Evolutionary conservation across 2,329 filamentous ascomycete species (phyloP).

Genomic region (Colletotrichum theobromicola): DNA sequence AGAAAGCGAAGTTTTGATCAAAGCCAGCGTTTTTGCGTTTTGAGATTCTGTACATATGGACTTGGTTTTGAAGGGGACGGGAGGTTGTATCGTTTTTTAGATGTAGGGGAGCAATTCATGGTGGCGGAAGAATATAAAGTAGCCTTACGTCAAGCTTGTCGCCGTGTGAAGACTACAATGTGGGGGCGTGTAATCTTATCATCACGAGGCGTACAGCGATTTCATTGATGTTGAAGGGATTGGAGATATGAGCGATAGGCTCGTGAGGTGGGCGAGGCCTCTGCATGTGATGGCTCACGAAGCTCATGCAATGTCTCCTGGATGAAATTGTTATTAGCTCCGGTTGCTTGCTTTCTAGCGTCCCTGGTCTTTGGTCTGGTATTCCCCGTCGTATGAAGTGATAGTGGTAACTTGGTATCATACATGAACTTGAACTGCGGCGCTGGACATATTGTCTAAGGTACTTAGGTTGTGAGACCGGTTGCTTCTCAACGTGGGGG

Average conservation of each 20-base stretch:
- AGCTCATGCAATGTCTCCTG: no score
- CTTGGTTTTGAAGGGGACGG: not conserved
- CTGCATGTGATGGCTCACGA: not conserved
- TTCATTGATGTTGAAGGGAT: no score
- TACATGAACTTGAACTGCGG: not conserved
- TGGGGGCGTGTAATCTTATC: not conserved
- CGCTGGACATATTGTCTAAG: no score
- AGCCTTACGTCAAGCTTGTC: not conserved
- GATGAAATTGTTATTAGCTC: no score
- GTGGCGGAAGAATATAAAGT: not conserved
- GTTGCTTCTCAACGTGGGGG: fast-evolving
- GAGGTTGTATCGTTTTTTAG: not conserved
- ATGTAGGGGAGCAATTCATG: not conserved
- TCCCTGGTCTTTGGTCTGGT: no score
- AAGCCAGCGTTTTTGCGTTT: not conserved
- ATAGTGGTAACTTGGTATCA: fast-evolving
- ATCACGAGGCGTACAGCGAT: no score
- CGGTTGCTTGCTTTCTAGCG: no score
- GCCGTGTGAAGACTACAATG: not conserved
- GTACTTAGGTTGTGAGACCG: fast-evolving
- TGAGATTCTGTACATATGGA: not conserved
- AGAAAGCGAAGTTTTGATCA: not conserved
- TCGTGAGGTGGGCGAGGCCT: not conserved
- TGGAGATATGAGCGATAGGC: no score
- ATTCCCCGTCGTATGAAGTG: no score